These are phyloP conservation scores for Plenodomus lindquistii DNA, from an alignment of 2,329 filamentous ascomycete genomes.

Conservation along the genomic window DNA sequence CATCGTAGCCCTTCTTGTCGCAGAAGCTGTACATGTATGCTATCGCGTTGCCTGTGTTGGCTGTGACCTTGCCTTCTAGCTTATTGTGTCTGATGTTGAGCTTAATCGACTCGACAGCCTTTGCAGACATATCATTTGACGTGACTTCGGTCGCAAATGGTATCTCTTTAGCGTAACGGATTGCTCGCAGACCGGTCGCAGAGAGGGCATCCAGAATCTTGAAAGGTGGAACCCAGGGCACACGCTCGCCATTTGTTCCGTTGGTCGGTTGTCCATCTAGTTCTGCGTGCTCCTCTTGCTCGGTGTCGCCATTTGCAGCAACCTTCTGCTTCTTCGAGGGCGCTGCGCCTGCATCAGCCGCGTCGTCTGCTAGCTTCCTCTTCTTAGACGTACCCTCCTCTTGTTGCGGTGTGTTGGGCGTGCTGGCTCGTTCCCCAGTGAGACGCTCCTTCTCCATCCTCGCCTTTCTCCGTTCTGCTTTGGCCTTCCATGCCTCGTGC, in stretches of 20 bases:
- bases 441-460: conserved; percentile 14
- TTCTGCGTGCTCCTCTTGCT: conserved; percentile 5
- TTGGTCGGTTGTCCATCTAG: conserved; percentile 2
- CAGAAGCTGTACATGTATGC: conserved; percentile 85
- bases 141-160: conserved; percentile 81
- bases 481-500: conserved; percentile 48
- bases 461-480: conserved; percentile 26
- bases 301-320: conserved; percentile 16
- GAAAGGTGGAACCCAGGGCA: conserved; percentile 31
- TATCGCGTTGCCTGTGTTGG: conserved; percentile 80
- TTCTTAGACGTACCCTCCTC: conserved; percentile 24
- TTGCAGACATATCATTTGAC: conserved; percentile 83
- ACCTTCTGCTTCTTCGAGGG: conserved; percentile 33
- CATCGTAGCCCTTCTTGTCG: conserved; percentile 70
- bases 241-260: conserved; percentile 9
- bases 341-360: conserved; percentile 11
- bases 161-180: conserved; percentile 90
- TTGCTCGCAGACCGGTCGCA: conserved; percentile 85
- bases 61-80: conserved; percentile 69
- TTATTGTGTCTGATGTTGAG: conserved; percentile 84
- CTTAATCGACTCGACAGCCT: conserved; percentile 78
- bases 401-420: neutral
- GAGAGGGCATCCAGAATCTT: conserved; percentile 93
- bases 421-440: conserved; percentile 3
- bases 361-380: conserved; percentile 26